Percentiles rank a stretch among this genome's conserved stretches.
phyloP scores from a whole-genome alignment of 441 rosid genomes.

The Cnidoscolus chayamansa region DNA sequence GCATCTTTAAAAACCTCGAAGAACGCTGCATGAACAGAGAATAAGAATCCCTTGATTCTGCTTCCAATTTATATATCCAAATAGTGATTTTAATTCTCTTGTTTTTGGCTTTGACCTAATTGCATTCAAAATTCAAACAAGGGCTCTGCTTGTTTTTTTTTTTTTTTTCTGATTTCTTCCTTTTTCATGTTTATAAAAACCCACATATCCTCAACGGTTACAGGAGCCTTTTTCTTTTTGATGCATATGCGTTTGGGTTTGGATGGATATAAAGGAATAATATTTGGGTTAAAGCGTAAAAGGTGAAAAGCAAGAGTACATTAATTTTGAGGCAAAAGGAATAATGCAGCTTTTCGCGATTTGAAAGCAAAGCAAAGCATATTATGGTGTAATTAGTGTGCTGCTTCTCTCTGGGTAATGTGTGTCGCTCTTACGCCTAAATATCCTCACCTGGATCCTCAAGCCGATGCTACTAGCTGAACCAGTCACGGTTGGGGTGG shows the following conservation, averaged over 20 bases:
- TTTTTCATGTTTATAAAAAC: not conserved
- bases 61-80: no score
- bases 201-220: not conserved
- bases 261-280: not conserved
- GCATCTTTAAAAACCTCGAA: no score
- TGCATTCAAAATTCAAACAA: conserved; percentile 14
- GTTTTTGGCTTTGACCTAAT: no score
- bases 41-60: no score
- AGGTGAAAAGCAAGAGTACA: not conserved
- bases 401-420: not conserved
- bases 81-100: no score
- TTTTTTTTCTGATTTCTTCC: not conserved
- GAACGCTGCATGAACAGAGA: not conserved
- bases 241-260: not conserved
- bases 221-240: not conserved
- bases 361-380: not conserved
- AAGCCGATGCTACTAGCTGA: no score
- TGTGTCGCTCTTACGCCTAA: conserved; percentile 11
- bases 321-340: conserved; percentile 29
- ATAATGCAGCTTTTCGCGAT: conserved; percentile 37
- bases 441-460: not conserved
- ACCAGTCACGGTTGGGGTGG: no score
- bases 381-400: conserved; percentile 30
- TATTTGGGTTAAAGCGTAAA: not conserved
- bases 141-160: not conserved